Base-by-base conservation (phyloP, 495 filamentous ascomycete genomes). In the Hamigera avellanea region DNA sequence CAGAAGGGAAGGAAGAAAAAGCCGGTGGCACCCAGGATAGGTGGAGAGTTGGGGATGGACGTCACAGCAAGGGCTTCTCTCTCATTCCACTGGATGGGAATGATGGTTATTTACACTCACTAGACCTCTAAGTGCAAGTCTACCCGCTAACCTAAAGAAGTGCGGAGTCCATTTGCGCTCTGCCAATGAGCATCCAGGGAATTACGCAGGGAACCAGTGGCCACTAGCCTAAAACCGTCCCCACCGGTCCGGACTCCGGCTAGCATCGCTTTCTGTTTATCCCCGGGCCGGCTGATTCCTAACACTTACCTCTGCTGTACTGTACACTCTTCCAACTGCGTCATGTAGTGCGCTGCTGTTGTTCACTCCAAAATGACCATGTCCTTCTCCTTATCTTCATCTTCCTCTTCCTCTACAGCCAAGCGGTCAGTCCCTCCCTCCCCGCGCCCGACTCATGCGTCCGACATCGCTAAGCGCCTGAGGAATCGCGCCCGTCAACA, bases 51-150 rank as follows among this genome's bases (percentile, higher is more conserved):
- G 6, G 14, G 6, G 6, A 3, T 8, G 7, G 7, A 33, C 15
- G 17, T 14, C 3, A 14, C 31, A 33, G 3, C 17, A 15, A 33
- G 5, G 17, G 7, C 31, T 15, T 5, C 9, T 5, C 21, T 23
- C 21, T 5, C 21, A 23, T 23, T 23, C 21, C 5, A 23, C 21
- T 23, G 21, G 21, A 23, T 23, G 5, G 9, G 21, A 23, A n/a
- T n/a, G n/a, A n/a, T n/a, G n/a, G n/a, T n/a, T n/a, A 38, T 43
- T 38, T 40, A 42, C 28, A 41, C 41, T 36, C 14, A 44, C 67
- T 72, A 72, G 63, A 67, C 73, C 72, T 62, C 70, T 75, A 80
- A 81, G 73, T 76, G 75, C 76, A 81, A 63, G 72, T 78, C 48
- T 56, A 70, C 51, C 62, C 44, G 39, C 26, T n/a, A 33, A n/a